Percentiles rank a stretch among this genome's conserved stretches.
Evolutionary conservation across 1,139 yeast genomes (phyloP).

Genomic region (Pichia inconspicua): DNA sequence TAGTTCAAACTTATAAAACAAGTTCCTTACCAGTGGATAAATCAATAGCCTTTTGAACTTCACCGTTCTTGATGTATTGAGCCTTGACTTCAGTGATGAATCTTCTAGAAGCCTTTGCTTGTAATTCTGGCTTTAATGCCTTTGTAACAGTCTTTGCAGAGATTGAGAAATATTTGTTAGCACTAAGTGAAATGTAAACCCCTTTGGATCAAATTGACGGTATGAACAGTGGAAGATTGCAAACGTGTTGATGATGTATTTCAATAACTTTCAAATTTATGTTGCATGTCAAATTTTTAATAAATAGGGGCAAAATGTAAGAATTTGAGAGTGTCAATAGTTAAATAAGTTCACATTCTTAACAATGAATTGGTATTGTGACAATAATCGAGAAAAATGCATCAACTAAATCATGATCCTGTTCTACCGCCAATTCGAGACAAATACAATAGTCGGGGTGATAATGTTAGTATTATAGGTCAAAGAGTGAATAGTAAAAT

Average conservation of each 20-base stretch:
- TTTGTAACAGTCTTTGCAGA: slow-evolving; percentile 86
- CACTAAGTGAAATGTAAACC: slow-evolving; percentile 29
- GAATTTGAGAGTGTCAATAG: too few species aligned
- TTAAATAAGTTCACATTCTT: too few species aligned
- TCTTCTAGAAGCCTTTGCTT: slow-evolving; percentile 70
- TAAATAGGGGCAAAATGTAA: too few species aligned
- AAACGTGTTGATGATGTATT: neutral
- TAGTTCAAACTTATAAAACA: slow-evolving; percentile 1
- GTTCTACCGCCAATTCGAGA: neutral
- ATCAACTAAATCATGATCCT: neutral
- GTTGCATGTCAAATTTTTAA: too few species aligned
- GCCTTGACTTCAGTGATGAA: slow-evolving; percentile 69
- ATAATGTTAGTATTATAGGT: neutral
- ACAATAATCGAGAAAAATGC: neutral
- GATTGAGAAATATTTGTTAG: slow-evolving; percentile 85
- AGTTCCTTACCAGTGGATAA: slow-evolving; percentile 22
- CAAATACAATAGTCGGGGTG: neutral
- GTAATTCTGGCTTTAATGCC: slow-evolving; percentile 82
- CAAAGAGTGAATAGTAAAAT: neutral
- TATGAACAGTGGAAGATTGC: too few species aligned
- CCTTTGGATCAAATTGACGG: neutral
- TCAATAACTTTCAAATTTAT: neutral
- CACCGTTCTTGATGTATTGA: slow-evolving; percentile 68
- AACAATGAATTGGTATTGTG: too few species aligned
- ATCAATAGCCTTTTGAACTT: slow-evolving; percentile 23